phyloP scores from a whole-genome alignment of 331 rosid genomes.

The Quercus tomentella region DNA sequence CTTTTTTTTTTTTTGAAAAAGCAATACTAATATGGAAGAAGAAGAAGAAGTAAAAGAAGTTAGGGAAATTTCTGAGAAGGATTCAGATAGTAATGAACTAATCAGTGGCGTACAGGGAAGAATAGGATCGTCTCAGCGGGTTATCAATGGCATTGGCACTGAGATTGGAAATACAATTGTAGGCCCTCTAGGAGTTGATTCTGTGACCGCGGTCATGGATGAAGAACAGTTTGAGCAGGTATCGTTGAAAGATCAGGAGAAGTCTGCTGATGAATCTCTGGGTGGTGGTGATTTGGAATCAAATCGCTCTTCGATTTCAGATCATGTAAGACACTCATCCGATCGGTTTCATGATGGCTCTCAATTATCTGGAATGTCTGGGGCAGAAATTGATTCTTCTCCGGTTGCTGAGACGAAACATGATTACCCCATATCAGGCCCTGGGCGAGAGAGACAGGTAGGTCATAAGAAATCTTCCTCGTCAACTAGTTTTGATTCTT shows the following conservation, averaged over 20 bases:
- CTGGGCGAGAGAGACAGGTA: constrained; percentile 41
- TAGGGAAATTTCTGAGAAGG: constrained; percentile 32
- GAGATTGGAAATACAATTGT: constrained; percentile 22
- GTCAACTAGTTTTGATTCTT: constrained; percentile 49
- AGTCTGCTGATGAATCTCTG: constrained; percentile 27
- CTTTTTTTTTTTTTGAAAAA: constrained; percentile 3
- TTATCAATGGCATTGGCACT: constrained; percentile 20
- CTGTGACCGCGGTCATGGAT: constrained; percentile 23
- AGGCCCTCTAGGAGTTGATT: constrained; percentile 28
- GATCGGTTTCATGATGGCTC: constrained; percentile 45
- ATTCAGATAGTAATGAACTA: constrained; percentile 29
- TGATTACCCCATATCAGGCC: constrained; percentile 38
- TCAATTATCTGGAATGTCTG: constrained; percentile 32
- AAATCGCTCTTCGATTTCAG: constrained; percentile 38
- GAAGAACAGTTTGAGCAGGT: constrained; percentile 68
- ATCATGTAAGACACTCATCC: constrained; percentile 36
- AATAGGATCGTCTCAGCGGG: constrained; percentile 27
- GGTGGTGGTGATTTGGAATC: constrained; percentile 30
- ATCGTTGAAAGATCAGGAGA: constrained; percentile 63
- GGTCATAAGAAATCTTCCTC: constrained; percentile 45
- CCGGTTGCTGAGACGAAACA: constrained; percentile 38
- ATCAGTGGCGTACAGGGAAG: constrained; percentile 29
- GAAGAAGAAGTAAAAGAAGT: constrained; percentile 57
- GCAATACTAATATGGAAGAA: constrained; percentile 58
- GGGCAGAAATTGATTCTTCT: constrained; percentile 40